Conservation (phyloP, 2,329 filamentous ascomycete species). For the Sporothrix variecibatus region DNA sequence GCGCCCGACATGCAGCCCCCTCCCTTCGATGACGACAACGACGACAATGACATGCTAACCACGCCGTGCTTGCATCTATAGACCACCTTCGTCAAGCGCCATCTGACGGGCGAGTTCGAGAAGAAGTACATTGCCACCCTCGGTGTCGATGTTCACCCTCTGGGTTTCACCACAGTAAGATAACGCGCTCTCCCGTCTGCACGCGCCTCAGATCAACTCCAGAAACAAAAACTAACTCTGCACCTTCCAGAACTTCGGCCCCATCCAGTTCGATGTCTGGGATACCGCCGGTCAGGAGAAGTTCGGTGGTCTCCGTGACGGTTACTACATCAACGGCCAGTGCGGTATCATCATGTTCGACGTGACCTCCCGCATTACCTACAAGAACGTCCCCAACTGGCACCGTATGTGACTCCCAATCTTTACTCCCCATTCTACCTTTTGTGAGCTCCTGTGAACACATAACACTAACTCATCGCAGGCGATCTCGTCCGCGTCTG, state of each 20-base stretch:
- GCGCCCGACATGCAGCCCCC: background rate
- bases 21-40: background rate
- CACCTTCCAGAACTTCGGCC: constrained; percentile 75
- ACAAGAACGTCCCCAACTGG: constrained; percentile 99
- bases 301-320: constrained; percentile 98
- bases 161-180: constrained; percentile 95
- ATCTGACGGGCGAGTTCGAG: constrained; percentile 99
- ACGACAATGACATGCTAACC: constrained; percentile 18
- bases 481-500: constrained; percentile 98
- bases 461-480: constrained; percentile 42
- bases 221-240: constrained; percentile 31
- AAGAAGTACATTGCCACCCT: constrained; percentile 99
- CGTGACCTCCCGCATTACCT: constrained; percentile 98
- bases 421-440: background rate
- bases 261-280: constrained; percentile 99
- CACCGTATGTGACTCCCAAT: constrained; percentile 72
- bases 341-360: constrained; percentile 99
- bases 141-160: constrained; percentile 98
- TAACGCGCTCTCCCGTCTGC: constrained; percentile 19
- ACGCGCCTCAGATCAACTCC: background rate
- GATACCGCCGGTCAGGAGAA: constrained; percentile 99
- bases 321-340: constrained; percentile 99
- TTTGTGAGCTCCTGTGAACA: background rate
- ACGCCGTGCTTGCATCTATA: constrained; percentile 43
- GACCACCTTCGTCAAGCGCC: constrained; percentile 99